phyloP scores from a whole-genome alignment of 2,329 filamentous ascomycete genomes.

The Dryadomyces quercus-mongolicae region DNA sequence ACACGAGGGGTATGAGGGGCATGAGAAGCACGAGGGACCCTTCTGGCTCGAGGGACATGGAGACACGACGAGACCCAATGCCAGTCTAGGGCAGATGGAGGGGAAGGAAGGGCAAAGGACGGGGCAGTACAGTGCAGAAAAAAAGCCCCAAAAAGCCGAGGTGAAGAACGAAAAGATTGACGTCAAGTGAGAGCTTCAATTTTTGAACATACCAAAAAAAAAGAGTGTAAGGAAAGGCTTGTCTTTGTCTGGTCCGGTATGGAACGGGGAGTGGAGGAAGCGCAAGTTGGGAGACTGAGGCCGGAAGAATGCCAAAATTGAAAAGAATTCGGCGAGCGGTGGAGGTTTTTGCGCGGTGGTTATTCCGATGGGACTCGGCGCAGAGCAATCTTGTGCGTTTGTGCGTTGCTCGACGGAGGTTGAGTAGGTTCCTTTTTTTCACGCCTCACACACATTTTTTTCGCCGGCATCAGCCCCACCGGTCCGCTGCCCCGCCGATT shows the following conservation, averaged over 20 bases:
- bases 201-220: background rate
- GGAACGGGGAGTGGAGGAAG: background rate
- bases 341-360: slow-evolving; percentile 5
- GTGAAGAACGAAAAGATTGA: background rate
- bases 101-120: background rate
- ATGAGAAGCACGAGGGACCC: background rate
- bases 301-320: slow-evolving; percentile 2
- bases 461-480: background rate
- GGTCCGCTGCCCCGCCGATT: background rate
- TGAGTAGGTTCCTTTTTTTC: slow-evolving; percentile 2
- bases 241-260: background rate
- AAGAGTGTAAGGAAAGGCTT: background rate
- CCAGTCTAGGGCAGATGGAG: background rate
- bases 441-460: background rate
- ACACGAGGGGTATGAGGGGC: too few relatives aligned
- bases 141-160: background rate
- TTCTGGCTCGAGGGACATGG: background rate
- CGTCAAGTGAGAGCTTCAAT: background rate
- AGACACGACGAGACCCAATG: background rate
- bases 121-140: background rate
- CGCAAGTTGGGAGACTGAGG: background rate
- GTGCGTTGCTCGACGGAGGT: background rate
- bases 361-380: slow-evolving; percentile 3
- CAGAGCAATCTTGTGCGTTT: slow-evolving; percentile 4
- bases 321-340: slow-evolving; percentile 1